phyloP scores from a whole-genome alignment of 176 grass and related monocot genomes.

The Musa acuminata region DNA sequence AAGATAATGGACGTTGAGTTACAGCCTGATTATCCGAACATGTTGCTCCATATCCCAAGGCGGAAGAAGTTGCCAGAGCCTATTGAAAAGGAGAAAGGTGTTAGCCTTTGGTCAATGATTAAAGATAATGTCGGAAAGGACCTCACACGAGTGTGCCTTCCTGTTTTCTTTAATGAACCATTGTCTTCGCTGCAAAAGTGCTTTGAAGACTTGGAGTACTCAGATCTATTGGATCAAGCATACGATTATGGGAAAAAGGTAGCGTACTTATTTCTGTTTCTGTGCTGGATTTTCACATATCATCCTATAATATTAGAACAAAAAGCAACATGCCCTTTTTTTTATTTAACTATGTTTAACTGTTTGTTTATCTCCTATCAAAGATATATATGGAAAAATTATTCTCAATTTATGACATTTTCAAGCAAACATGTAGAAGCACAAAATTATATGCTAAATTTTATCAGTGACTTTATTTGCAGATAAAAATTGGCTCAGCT shows the following conservation, averaged over 20 bases:
- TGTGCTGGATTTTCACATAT: neutral
- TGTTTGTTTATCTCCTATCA: too few species aligned
- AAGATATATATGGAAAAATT: too few species aligned
- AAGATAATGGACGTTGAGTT: conserved; percentile 10
- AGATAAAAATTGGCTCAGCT: too few species aligned
- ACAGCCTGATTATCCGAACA: neutral
- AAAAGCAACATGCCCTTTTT: neutral
- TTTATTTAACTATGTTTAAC: neutral
- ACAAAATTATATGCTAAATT: too few species aligned
- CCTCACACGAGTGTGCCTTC: conserved; percentile 41
- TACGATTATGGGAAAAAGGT: conserved; percentile 39
- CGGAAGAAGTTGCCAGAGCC: conserved; percentile 35
- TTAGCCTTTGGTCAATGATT: conserved; percentile 55
- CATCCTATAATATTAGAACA: neutral
- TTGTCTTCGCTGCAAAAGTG: conserved; percentile 58
- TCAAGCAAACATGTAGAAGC: too few species aligned
- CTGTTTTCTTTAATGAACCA: conserved; percentile 55
- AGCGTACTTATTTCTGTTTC: neutral
- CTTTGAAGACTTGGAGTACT: conserved; percentile 60
- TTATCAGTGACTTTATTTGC: too few species aligned
- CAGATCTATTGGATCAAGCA: conserved; percentile 40
- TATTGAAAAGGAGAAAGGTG: conserved; percentile 35
- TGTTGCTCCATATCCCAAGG: neutral
- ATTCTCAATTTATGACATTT: too few species aligned
- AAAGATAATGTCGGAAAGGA: conserved; percentile 59